These are phyloP conservation scores for Leptographium wingfieldii DNA, from an alignment of 2,329 filamentous ascomycete species.

Conservation along the genomic window DNA sequence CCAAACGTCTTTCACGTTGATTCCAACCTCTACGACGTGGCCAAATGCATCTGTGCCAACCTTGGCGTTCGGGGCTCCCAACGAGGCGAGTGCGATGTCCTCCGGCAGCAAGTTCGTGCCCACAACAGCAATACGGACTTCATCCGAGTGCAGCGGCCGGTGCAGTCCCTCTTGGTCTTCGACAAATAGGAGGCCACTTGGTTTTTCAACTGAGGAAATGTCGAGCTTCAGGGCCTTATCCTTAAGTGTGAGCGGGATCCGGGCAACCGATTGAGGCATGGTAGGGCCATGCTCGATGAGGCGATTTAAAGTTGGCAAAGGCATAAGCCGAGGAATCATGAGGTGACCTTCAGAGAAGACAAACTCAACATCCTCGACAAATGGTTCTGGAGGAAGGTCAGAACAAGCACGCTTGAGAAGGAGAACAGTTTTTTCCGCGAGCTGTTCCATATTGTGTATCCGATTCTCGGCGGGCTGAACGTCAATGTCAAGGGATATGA, in stretches of 20 bases:
- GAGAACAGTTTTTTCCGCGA: neutral
- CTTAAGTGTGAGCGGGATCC: neutral
- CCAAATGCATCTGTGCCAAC: constrained; percentile 27
- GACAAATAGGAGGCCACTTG: constrained; percentile 12
- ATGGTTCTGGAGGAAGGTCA: constrained; percentile 5
- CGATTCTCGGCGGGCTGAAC: neutral
- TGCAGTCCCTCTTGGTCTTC: constrained; percentile 4
- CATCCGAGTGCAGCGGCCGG: constrained; percentile 15
- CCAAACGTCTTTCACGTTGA: constrained; percentile 18
- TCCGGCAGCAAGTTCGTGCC: constrained; percentile 21
- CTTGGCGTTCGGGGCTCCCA: neutral
- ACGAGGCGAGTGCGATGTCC: constrained; percentile 22
- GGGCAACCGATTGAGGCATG: neutral
- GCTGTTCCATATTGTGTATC: neutral
- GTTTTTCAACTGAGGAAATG: constrained; percentile 1
- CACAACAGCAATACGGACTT: constrained; percentile 29
- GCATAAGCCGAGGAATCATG: constrained; percentile 30
- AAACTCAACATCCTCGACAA: constrained; percentile 24
- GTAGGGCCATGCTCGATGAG: constrained; percentile 25
- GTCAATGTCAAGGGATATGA: constrained; percentile 31
- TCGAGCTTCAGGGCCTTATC: constrained; percentile 11
- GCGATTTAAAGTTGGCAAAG: constrained; percentile 27
- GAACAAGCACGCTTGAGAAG: neutral
- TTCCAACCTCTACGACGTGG: constrained; percentile 21
- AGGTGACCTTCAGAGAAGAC: constrained; percentile 1